These are phyloP conservation scores for Boletus tylopilopsis DNA, from an alignment of 768 basidiomycete species.

Conservation along the genomic window DNA sequence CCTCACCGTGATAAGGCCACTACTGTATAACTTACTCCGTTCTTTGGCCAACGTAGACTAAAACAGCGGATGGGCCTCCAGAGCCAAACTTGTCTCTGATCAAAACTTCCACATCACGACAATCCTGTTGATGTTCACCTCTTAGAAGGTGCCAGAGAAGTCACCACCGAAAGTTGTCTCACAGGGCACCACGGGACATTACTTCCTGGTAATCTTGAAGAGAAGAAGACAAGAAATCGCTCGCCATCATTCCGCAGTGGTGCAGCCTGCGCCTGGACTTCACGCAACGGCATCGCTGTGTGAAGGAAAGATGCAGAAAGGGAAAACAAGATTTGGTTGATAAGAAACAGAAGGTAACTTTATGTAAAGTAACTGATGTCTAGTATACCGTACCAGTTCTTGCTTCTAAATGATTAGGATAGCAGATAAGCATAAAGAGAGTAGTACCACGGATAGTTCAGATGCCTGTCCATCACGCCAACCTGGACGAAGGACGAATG, in stretches of 20 bases:
- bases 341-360: too few species aligned
- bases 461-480: slow-evolving; percentile 13
- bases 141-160: slow-evolving; percentile 3
- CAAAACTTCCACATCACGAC: slow-evolving; percentile 54
- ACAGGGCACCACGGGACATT: slow-evolving; percentile 67
- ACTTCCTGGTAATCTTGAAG: slow-evolving; percentile 55
- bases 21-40: slow-evolving; percentile 45
- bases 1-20: not conserved
- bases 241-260: slow-evolving; percentile 43
- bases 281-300: slow-evolving; percentile 52
- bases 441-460: not conserved
- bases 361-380: too few species aligned
- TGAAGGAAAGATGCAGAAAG: not conserved
- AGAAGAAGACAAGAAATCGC: slow-evolving; percentile 64
- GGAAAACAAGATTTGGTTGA: not conserved
- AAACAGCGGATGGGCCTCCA: slow-evolving; percentile 46
- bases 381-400: slow-evolving; percentile 7
- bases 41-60: slow-evolving; percentile 68
- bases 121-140: slow-evolving; percentile 48
- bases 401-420: slow-evolving; percentile 17
- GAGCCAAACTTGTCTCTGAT: slow-evolving; percentile 49
- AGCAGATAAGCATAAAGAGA: slow-evolving; percentile 11
- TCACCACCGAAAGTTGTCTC: slow-evolving; percentile 18
- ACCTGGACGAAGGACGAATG: slow-evolving; percentile 15
- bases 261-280: slow-evolving; percentile 30